Conservation (phyloP, 2,329 filamentous ascomycete species). For the Microascus cirrosus region DNA sequence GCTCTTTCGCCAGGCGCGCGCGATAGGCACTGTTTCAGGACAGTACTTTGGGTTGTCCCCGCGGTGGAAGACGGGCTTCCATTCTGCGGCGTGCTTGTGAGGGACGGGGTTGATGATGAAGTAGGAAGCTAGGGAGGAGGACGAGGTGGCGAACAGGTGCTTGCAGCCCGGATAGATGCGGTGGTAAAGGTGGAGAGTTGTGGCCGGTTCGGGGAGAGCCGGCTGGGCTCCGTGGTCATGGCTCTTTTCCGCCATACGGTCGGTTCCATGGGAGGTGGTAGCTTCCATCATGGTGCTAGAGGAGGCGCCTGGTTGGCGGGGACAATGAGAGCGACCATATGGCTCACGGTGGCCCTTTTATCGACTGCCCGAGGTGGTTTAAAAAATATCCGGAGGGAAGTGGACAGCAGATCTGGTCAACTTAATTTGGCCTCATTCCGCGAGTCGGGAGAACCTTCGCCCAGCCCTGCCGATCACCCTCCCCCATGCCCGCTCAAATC, state of each 20-base stretch:
- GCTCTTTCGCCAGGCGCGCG: conserved; percentile 5
- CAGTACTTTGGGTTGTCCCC: conserved; percentile 11
- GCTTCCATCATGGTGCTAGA: too few relatives aligned
- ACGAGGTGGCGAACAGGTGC: conserved; percentile 6
- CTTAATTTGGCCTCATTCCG: too few relatives aligned
- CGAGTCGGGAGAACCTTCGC: too few relatives aligned
- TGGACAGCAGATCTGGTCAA: too few relatives aligned
- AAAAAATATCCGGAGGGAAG: too few relatives aligned
- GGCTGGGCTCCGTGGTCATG: neutral
- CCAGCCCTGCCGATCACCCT: too few relatives aligned
- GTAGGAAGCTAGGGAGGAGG: conserved; percentile 5
- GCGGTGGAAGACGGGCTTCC: conserved; percentile 9
- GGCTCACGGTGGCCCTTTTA: too few relatives aligned
- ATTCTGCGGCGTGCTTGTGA: conserved; percentile 8
- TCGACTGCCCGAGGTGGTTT: too few relatives aligned
- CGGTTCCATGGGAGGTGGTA: too few relatives aligned
- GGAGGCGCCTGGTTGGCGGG: too few relatives aligned
- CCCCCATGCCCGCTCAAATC: neutral
- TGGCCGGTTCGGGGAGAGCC: neutral
- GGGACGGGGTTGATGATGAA: conserved; percentile 10
- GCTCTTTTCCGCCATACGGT: too few relatives aligned
- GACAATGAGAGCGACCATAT: too few relatives aligned
- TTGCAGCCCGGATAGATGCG: conserved; percentile 7
- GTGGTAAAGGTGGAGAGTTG: conserved; percentile 7
- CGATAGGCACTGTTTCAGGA: conserved; percentile 4